phyloP scores from a whole-genome alignment of 768 basidiomycete species.

The Pisolithus tinctorius region DNA sequence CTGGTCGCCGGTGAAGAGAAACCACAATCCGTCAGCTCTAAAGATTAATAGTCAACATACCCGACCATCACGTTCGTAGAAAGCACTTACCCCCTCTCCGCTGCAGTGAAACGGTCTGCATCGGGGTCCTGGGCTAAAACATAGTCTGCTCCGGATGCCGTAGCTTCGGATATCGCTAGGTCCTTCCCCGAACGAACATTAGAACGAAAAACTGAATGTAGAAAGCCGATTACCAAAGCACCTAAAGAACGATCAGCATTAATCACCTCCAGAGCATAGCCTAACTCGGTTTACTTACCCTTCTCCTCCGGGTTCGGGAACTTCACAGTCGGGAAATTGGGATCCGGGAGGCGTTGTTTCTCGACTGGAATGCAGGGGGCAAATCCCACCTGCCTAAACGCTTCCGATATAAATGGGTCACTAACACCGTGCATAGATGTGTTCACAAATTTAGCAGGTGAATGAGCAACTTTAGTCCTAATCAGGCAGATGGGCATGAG shows the following conservation, averaged over 20 bases:
- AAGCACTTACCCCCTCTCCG: constrained; percentile 50
- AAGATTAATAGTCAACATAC: constrained; percentile 1
- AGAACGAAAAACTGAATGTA: not conserved
- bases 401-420: constrained; percentile 50
- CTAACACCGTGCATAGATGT: constrained; percentile 92
- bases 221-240: constrained; percentile 35
- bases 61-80: not conserved
- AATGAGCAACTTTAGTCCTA: constrained; percentile 7
- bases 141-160: constrained; percentile 44
- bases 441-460: constrained; percentile 60
- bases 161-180: constrained; percentile 60
- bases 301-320: constrained; percentile 93
- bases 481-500: not conserved
- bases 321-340: constrained; percentile 76
- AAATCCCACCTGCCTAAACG: constrained; percentile 57
- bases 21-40: constrained; percentile 48
- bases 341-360: constrained; percentile 69
- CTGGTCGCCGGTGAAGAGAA: constrained; percentile 78
- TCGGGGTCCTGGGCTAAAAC: constrained; percentile 90
- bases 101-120: constrained; percentile 76
- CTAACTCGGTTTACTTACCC: constrained; percentile 35
- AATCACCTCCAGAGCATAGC: not conserved
- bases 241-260: constrained; percentile 24
- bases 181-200: constrained; percentile 39
- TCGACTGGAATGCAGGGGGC: constrained; percentile 51